phyloP scores from a whole-genome alignment of 768 basidiomycete genomes.

The Hemileccinum impolitum region DNA sequence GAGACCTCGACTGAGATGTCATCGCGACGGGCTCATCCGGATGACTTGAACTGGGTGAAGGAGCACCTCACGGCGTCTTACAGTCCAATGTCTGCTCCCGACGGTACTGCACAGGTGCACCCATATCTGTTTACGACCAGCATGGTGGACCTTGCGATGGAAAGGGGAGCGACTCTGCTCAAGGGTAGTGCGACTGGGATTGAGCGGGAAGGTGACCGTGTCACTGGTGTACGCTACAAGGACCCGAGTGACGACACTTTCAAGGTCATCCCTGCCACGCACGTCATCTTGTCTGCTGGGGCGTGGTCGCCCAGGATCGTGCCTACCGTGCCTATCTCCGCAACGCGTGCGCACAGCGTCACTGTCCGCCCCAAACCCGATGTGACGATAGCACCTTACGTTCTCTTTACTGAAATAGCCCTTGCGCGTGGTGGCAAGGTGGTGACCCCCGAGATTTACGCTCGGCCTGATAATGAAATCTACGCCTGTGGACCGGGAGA shows the following conservation, averaged over 20 bases:
- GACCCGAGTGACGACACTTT: too few relatives aligned
- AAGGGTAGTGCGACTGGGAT: slow-evolving; percentile 46
- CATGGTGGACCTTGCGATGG: slow-evolving; percentile 63
- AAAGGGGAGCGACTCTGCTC: slow-evolving; percentile 49
- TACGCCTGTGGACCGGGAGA: slow-evolving; percentile 83
- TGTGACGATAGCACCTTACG: slow-evolving; percentile 62
- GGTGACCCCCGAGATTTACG: slow-evolving; percentile 67
- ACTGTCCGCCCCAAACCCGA: slow-evolving; percentile 49
- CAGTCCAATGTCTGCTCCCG: slow-evolving; percentile 48
- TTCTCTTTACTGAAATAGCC: slow-evolving; percentile 77
- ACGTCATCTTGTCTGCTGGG: slow-evolving; percentile 78
- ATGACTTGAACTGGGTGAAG: slow-evolving; percentile 52
- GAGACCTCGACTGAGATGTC: slow-evolving; percentile 3
- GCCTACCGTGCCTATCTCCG: slow-evolving; percentile 53
- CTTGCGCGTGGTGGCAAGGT: too few relatives aligned
- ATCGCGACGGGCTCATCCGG: slow-evolving; percentile 36
- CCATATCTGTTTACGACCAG: slow-evolving; percentile 70
- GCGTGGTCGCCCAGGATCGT: slow-evolving; percentile 76
- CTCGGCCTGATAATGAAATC: slow-evolving; percentile 64
- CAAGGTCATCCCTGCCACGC: slow-evolving; percentile 51
- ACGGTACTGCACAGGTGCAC: slow-evolving; percentile 72
- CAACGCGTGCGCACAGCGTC: slow-evolving; percentile 71
- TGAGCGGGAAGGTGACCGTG: slow-evolving; percentile 38
- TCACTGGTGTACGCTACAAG: slow-evolving; percentile 47
- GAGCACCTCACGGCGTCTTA: slow-evolving; percentile 60